phyloP scores from a whole-genome alignment of 768 basidiomycete species.

The Pholiota molesta region DNA sequence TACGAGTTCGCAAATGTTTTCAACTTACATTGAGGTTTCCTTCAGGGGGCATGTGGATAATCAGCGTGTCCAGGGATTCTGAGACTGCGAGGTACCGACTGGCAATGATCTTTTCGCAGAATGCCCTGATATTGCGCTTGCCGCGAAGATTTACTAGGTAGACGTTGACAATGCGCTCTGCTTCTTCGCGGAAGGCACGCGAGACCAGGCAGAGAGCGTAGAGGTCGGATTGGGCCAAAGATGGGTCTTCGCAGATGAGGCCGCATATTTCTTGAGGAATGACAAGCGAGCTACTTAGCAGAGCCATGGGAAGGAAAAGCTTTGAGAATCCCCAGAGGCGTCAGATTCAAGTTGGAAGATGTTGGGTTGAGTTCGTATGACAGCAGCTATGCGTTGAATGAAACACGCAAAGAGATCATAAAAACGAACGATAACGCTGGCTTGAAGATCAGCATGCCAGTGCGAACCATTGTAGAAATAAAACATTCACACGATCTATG shows the following conservation, averaged over 20 bases:
- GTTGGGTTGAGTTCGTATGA: no score
- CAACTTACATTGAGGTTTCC: conserved; percentile 2
- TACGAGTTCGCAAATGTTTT: conserved; percentile 27
- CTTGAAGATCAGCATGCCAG: no score
- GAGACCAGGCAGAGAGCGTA: conserved; percentile 23
- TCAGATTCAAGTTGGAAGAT: not conserved
- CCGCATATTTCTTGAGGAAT: conserved; percentile 28
- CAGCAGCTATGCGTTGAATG: no score
- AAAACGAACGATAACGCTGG: no score
- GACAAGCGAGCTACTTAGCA: not conserved
- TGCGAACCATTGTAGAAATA: no score
- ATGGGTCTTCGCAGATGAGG: conserved; percentile 23
- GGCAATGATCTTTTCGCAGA: conserved; percentile 19
- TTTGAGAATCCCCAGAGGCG: not conserved
- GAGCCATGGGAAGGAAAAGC: not conserved
- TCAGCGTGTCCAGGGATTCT: conserved; percentile 14
- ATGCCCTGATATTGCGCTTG: conserved; percentile 21
- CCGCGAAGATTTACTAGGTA: conserved; percentile 13
- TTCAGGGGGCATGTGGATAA: conserved; percentile 21
- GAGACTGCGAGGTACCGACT: conserved; percentile 22
- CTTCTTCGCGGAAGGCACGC: conserved; percentile 25
- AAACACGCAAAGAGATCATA: no score
- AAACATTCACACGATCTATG: no score
- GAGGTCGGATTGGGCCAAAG: conserved; percentile 15
- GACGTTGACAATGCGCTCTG: conserved; percentile 26